Base-by-base conservation (phyloP, 306 rosid genomes). In the Vachellia pachyceras region DNA sequence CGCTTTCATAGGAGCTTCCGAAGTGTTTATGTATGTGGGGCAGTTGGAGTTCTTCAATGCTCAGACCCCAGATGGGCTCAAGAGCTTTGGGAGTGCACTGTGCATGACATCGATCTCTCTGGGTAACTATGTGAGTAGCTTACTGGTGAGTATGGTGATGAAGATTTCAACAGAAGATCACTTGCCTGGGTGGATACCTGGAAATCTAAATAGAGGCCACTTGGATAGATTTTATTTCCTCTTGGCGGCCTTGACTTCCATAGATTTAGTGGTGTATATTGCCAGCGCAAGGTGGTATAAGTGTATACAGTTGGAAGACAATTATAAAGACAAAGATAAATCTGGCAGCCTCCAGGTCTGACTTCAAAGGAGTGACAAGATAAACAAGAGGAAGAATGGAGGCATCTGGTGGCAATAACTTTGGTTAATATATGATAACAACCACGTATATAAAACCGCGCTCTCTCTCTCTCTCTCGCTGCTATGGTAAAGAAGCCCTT, bases 111-210 rank as follows among this genome's bases (percentile, higher is more conserved):
- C 99, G 5, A 94, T 96, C 33, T 96, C 99, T 18, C 97, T 96
- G 8, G 99, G 99, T 58, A 96, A 96, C 85, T 96, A 96, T 64
- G 97, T 93, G 69, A 96, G 99, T 60, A 92, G 97, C 81, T 87
- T 96, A 83, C 87, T 96, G 17, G 99, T 96, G 36, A 92, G 92
- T 44, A 84, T 96, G 88, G 98, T 96, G 63, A 96, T 96, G 97
- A 93, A 94, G 90, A 86, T 96, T 79, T 96, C 99, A 12, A 92
- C 99, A 0, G 94, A 83, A 82, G 94, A 94, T 84, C 90, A 92
- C 88, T 85, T 92, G 98, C 90, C 97, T 0, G 99, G 99, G 54
- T 96, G 99, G 99, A 96, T 96, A 85, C 99, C 99, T 0, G 98
- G 94, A 80, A 93, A 96, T 87, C 99, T 96, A 69, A 96, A 96